Base-by-base conservation (phyloP, 768 basidiomycete genomes). In the Termitomyces sp. region DNA sequence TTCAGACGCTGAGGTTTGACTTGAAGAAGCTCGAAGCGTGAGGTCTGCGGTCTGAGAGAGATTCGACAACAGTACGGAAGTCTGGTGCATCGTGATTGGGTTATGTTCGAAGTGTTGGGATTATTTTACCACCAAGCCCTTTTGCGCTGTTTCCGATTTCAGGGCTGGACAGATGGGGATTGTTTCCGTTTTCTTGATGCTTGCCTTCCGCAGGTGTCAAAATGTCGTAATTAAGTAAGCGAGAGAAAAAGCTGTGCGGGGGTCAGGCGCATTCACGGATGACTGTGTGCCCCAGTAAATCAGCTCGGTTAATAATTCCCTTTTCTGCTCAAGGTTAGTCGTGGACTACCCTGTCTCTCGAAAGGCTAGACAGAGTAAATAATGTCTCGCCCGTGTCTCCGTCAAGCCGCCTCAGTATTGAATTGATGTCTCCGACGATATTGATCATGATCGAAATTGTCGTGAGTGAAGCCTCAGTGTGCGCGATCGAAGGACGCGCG, bases 371-470 rank as follows among this genome's bases (percentile, higher is more conserved):
- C n/a, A 40, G 26, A 17, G 19, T 24, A 2, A 14, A 50, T 50
- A 14, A 50, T 50, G 49, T 50, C 49, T 50, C 37, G 48, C 34
- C 9, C 37, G 22, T 49, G 35, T 37, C 15, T 32, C 30, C 45
- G 12, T 19, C 30, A n/a, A 45, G n/a, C 45, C 45, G 38, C 38
- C 38, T 9, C n/a, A 40, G 40, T 19, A 46, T 32, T 46, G 45
- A 48, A 34, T 48, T 17, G 12, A 24, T 48, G 47, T 48, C 34
- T 48, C 17, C 35, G 34, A n/a, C 46, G 32, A 47, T 37, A 35
- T 32, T 32, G 48, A 49, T 49, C 37, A 38, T 24, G 49, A 50
- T 50, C 48, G 48, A 49, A 49, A 48, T 35, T 12, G 46, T 34
- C 34, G 12, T 14, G 12, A 34, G 10, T 32, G 30, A 10, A 32